Percentiles rank a stretch among this genome's conserved stretches.
Evolutionary conservation across 73 alveolate species (phyloP).

Genomic region (Effrenium voratum): DNA sequence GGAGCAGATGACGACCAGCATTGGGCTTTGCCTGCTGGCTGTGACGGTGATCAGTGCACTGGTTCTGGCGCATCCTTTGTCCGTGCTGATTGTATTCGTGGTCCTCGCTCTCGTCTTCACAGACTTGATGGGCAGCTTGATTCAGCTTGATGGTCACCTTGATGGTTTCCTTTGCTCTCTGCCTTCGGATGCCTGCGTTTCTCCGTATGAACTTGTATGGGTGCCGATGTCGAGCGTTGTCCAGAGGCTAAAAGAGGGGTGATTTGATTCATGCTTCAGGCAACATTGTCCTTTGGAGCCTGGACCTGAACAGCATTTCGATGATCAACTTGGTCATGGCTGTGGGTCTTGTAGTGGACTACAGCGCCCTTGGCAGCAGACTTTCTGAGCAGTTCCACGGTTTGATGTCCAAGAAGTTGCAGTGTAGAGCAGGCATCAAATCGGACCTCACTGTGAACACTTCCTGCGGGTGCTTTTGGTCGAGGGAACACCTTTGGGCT

Average conservation of each 20-base stretch:
- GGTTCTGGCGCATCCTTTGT: slow-evolving; percentile 71
- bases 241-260: too few species aligned
- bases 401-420: too few species aligned
- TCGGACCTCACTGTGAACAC: too few species aligned
- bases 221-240: too few species aligned
- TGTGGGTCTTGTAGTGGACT: slow-evolving; percentile 94
- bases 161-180: too few species aligned
- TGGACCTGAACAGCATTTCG: slow-evolving; percentile 87
- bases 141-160: background rate
- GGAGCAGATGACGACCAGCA: slow-evolving; percentile 83
- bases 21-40: slow-evolving; percentile 55
- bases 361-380: slow-evolving; percentile 48
- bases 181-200: too few species aligned
- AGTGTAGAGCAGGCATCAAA: too few species aligned
- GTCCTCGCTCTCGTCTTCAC: slow-evolving; percentile 73
- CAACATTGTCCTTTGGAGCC: slow-evolving; percentile 79
- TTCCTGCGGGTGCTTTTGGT: too few species aligned
- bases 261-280: too few species aligned
- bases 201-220: too few species aligned
- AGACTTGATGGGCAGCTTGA: slow-evolving; percentile 87
- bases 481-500: too few species aligned
- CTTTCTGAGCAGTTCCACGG: too few species aligned
- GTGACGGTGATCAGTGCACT: slow-evolving; percentile 59
- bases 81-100: slow-evolving; percentile 55
- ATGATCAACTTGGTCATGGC: slow-evolving; percentile 94